These are phyloP conservation scores for Raffaelea arxii DNA, from an alignment of 2,329 filamentous ascomycete species.

Conservation along the genomic window DNA sequence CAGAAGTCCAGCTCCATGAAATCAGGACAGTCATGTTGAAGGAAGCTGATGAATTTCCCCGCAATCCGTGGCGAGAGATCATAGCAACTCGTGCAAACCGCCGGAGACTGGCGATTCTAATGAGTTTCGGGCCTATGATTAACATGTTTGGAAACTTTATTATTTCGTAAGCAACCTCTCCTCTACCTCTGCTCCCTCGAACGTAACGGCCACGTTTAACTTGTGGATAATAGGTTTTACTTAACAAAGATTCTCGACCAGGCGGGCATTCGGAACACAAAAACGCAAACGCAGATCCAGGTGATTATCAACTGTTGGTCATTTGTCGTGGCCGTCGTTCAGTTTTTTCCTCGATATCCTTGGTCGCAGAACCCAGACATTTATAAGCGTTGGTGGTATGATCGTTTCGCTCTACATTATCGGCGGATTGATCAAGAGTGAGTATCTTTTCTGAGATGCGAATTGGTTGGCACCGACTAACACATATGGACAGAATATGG, in stretches of 20 bases:
- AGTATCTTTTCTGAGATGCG: not conserved
- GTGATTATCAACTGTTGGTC: conserved; percentile 26
- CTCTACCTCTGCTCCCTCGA: not conserved
- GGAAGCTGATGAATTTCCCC: conserved; percentile 12
- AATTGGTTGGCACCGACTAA: conserved; percentile 20
- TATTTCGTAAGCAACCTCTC: conserved; percentile 14
- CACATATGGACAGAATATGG: conserved; percentile 13
- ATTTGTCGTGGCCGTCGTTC: conserved; percentile 20
- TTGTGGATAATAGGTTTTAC: too few relatives aligned
- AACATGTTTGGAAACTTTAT: conserved; percentile 23
- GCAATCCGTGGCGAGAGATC: conserved; percentile 18
- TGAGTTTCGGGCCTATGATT: conserved; percentile 17
- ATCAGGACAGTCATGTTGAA: conserved; percentile 16
- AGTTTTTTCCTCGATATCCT: not conserved
- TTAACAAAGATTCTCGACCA: conserved; percentile 20
- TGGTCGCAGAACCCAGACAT: not conserved
- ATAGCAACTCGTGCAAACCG: conserved; percentile 16
- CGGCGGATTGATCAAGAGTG: conserved; percentile 35
- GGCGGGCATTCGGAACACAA: conserved; percentile 19
- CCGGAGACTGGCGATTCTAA: conserved; percentile 16
- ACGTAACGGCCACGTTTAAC: not conserved
- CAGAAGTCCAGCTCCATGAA: conserved; percentile 12
- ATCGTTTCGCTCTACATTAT: conserved; percentile 40
- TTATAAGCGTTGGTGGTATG: conserved; percentile 9
- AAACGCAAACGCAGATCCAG: conserved; percentile 19